Conservation (phyloP, 2,329 filamentous ascomycete genomes). For the Atkinsonella hypoxylon region DNA sequence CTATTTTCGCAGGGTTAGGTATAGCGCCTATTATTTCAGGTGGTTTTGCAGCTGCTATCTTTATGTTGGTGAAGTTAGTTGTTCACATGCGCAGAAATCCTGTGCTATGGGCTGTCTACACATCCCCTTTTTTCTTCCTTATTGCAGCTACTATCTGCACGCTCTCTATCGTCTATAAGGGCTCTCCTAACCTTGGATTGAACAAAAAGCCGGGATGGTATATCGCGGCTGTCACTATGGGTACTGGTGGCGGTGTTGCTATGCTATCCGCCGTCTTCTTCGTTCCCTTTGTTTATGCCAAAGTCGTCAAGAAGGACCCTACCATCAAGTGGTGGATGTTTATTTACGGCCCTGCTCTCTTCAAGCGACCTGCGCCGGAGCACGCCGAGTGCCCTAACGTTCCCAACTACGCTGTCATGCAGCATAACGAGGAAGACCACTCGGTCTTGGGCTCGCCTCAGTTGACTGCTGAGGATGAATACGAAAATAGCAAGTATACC, state of each 20-base stretch:
- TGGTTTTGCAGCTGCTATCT: constrained; percentile 53
- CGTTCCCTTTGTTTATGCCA: constrained; percentile 55
- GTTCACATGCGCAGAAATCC: constrained; percentile 63
- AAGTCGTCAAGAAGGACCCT: constrained; percentile 56
- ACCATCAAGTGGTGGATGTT: constrained; percentile 51
- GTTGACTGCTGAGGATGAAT: constrained; percentile 20
- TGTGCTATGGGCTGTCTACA: constrained; percentile 60
- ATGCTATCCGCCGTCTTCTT: constrained; percentile 57
- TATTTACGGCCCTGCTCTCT: constrained; percentile 50
- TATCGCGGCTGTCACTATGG: constrained; percentile 54
- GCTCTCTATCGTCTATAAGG: constrained; percentile 71
- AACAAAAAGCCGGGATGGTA: constrained; percentile 56
- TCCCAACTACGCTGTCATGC: constrained; percentile 67
- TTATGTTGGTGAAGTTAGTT: constrained; percentile 48
- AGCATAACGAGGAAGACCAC: constrained; percentile 41
- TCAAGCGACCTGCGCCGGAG: constrained; percentile 42
- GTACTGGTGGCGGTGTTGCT: constrained; percentile 47
- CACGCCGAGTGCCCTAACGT: constrained; percentile 45
- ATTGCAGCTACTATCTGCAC: constrained; percentile 64
- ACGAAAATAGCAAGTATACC: constrained; percentile 9
- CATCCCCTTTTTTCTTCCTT: constrained; percentile 66
- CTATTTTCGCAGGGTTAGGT: constrained; percentile 53
- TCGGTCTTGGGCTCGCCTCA: constrained; percentile 20
- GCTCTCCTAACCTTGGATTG: constrained; percentile 55
- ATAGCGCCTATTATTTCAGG: constrained; percentile 58